phyloP scores from a whole-genome alignment of 2,329 filamentous ascomycete genomes.

The Fusarium pseudoanthophilum region DNA sequence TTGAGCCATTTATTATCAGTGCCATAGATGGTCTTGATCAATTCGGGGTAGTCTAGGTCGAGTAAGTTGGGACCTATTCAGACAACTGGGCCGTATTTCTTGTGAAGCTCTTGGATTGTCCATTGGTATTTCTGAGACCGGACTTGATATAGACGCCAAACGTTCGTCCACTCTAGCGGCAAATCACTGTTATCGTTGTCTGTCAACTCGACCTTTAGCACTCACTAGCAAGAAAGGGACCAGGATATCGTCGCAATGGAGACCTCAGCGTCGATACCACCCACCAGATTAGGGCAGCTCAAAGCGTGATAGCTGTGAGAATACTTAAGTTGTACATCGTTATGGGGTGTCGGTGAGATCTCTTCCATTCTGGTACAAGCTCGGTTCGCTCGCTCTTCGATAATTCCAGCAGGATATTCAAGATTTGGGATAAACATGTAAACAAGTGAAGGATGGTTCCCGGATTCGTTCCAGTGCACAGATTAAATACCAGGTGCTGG shows the following conservation, averaged over 20 bases:
- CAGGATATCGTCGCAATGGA: neutral
- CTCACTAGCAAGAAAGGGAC: neutral
- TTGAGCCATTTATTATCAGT: conserved; percentile 48
- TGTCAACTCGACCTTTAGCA: neutral
- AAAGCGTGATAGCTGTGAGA: neutral
- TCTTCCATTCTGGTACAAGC: too few relatives aligned
- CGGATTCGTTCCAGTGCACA: too few relatives aligned
- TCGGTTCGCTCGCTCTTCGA: too few relatives aligned
- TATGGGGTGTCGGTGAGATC: rapidly evolving
- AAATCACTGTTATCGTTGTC: too few relatives aligned
- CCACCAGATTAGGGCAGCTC: neutral
- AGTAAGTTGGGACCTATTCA: conserved; percentile 54
- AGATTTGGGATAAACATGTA: too few relatives aligned
- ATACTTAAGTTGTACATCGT: too few relatives aligned
- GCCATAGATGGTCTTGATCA: conserved; percentile 52
- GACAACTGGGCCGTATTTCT: conserved; percentile 53
- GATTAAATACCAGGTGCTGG: too few relatives aligned
- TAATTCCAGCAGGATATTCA: too few relatives aligned
- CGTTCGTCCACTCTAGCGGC: conserved; percentile 45
- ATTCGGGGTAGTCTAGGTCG: conserved; percentile 50
- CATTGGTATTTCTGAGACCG: conserved; percentile 44
- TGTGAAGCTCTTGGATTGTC: conserved; percentile 50
- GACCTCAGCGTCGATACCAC: neutral
- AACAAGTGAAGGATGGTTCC: too few relatives aligned
- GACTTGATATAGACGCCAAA: conserved; percentile 48